phyloP scores from a whole-genome alignment of 306 rosid species.

The Astragalus glycyphyllos region DNA sequence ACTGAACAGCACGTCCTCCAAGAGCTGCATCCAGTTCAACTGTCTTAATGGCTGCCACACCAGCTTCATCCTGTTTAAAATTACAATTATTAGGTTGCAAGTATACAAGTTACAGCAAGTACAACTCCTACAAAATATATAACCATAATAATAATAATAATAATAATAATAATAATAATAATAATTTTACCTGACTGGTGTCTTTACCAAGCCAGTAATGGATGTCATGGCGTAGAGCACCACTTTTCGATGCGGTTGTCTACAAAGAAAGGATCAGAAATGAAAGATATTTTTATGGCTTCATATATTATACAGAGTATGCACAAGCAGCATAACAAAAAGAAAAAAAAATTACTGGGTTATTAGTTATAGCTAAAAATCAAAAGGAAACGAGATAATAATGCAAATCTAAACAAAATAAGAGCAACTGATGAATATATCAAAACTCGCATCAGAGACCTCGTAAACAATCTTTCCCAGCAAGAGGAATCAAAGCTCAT shows the following conservation, averaged over 20 bases:
- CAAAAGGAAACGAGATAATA: constrained; percentile 27
- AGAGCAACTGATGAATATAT: constrained; percentile 11
- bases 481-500: constrained; percentile 27
- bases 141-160: background rate
- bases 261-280: constrained; percentile 41
- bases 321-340: constrained; percentile 6
- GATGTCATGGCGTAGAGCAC: constrained; percentile 87
- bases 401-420: constrained; percentile 25
- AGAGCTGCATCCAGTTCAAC: constrained; percentile 97
- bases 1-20: constrained; percentile 99
- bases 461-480: constrained; percentile 4
- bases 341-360: background rate
- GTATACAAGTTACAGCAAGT: constrained; percentile 1
- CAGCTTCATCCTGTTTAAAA: constrained; percentile 89
- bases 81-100: constrained; percentile 32
- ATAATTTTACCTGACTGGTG: constrained; percentile 75
- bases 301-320: constrained; percentile 17
- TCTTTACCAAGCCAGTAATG: constrained; percentile 98
- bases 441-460: constrained; percentile 24
- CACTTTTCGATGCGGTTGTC: constrained; percentile 87
- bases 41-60: constrained; percentile 92
- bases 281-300: background rate
- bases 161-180: background rate
- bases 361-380: constrained; percentile 23
- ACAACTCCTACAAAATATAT: background rate